phyloP scores from a whole-genome alignment of 805 yeast species.

The Candida germanica region DNA sequence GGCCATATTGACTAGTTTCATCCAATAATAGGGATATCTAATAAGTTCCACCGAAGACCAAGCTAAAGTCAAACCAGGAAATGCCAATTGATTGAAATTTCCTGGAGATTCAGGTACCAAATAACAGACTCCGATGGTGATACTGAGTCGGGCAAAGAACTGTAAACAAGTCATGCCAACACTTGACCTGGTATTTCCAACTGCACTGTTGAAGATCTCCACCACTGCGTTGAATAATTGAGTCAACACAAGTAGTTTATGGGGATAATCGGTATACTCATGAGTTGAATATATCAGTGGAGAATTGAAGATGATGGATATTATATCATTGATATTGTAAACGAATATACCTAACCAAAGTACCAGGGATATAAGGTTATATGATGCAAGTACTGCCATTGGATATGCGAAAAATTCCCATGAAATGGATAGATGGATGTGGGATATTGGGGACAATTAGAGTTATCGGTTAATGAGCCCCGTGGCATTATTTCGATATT shows the following conservation, averaged over 20 bases:
- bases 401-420: too few relatives aligned
- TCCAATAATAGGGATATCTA: constrained; percentile 25
- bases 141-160: constrained; percentile 26
- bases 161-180: constrained; percentile 24
- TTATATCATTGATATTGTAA: background rate
- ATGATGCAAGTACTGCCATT: too few relatives aligned
- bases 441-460: too few relatives aligned
- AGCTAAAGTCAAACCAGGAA: constrained; percentile 21
- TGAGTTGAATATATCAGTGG: constrained; percentile 1
- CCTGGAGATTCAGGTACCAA: constrained; percentile 28
- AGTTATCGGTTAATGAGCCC: too few relatives aligned
- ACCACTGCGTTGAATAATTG: constrained; percentile 25
- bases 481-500: too few relatives aligned
- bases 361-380: constrained; percentile 17
- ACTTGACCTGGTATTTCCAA: constrained; percentile 29
- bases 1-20: constrained; percentile 13
- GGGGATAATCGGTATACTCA: constrained; percentile 22
- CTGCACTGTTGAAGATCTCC: constrained; percentile 22
- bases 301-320: constrained; percentile 2
- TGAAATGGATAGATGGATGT: too few relatives aligned
- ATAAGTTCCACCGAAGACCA: constrained; percentile 31
- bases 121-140: constrained; percentile 27
- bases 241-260: constrained; percentile 21
- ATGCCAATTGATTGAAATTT: constrained; percentile 19
- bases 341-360: constrained; percentile 18